phyloP scores from a whole-genome alignment of 1,139 yeast species.

The Sugiyamaella sp. region DNA sequence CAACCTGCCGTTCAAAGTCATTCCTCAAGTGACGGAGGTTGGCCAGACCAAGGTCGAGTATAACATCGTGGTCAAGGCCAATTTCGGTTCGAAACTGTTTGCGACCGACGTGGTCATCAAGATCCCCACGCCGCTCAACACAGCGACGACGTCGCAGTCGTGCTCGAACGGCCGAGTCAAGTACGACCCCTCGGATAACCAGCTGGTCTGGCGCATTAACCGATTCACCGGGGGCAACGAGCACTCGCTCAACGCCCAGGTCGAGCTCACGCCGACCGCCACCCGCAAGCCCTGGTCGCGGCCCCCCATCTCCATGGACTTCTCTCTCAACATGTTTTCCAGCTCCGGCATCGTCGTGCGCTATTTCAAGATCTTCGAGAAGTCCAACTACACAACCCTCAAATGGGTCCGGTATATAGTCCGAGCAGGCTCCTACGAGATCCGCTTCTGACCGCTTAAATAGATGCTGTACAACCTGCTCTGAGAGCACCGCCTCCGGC shows the following conservation, averaged over 20 bases:
- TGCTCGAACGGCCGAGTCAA: slow-evolving; percentile 68
- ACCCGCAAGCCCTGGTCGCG: slow-evolving; percentile 56
- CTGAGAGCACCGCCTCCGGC: slow-evolving; percentile 5
- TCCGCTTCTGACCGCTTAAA: slow-evolving; percentile 52
- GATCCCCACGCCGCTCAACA: slow-evolving; percentile 73
- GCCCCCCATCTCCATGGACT: slow-evolving; percentile 77
- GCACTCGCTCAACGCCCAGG: slow-evolving; percentile 55
- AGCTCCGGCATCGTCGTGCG: slow-evolving; percentile 77
- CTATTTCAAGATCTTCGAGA: slow-evolving; percentile 70
- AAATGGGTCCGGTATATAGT: slow-evolving; percentile 87
- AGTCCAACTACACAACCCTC: slow-evolving; percentile 65
- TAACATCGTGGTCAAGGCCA: slow-evolving; percentile 62
- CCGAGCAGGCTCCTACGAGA: slow-evolving; percentile 77
- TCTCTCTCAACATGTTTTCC: slow-evolving; percentile 74
- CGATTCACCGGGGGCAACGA: slow-evolving; percentile 72
- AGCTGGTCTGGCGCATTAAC: slow-evolving; percentile 68
- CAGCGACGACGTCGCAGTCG: slow-evolving; percentile 48
- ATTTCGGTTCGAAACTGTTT: slow-evolving; percentile 60
- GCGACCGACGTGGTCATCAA: slow-evolving; percentile 67
- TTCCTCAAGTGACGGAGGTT: slow-evolving; percentile 60
- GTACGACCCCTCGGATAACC: slow-evolving; percentile 66
- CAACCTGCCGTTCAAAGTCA: slow-evolving; percentile 70
- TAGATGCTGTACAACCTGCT: background rate
- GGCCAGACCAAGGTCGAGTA: slow-evolving; percentile 57
- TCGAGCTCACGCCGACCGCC: slow-evolving; percentile 47